phyloP scores from a whole-genome alignment of 2,329 filamentous ascomycete species.

The Ophiostoma australiae region DNA sequence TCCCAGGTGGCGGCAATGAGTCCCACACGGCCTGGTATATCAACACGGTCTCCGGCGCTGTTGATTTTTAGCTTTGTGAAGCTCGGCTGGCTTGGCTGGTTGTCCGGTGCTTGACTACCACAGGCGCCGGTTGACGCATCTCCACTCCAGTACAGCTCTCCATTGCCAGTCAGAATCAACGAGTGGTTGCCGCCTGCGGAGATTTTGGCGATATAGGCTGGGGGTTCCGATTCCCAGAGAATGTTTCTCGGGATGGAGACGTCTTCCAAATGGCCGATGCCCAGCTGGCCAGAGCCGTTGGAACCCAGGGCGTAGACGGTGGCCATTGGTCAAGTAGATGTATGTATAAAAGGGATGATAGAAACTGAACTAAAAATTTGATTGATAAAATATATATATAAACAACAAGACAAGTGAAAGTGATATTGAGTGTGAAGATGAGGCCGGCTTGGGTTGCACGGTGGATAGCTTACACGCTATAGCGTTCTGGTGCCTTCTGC shows the following conservation, averaged over 20 bases:
- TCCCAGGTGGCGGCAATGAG: slow-evolving; percentile 73
- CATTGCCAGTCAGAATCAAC: slow-evolving; percentile 58
- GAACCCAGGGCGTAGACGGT: slow-evolving; percentile 66
- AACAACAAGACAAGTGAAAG: not conserved
- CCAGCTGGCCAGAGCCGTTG: slow-evolving; percentile 71
- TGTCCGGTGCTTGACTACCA: slow-evolving; percentile 38
- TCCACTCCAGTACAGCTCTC: slow-evolving; percentile 61
- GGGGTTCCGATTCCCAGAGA: slow-evolving; percentile 42
- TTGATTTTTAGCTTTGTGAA: slow-evolving; percentile 38
- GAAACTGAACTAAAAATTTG: not conserved
- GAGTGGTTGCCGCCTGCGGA: slow-evolving; percentile 82
- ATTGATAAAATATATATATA: not conserved
- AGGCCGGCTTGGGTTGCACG: not conserved
- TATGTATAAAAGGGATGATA: not conserved
- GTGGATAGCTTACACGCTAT: slow-evolving; percentile 1
- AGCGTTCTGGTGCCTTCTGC: not conserved
- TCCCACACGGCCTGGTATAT: slow-evolving; percentile 31
- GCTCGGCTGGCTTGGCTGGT: slow-evolving; percentile 28
- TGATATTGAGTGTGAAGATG: not conserved
- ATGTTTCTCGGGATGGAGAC: slow-evolving; percentile 61
- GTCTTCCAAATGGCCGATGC: slow-evolving; percentile 65
- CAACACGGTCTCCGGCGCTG: slow-evolving; percentile 35
- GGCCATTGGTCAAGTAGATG: slow-evolving; percentile 37
- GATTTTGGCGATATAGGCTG: slow-evolving; percentile 38
- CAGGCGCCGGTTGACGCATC: slow-evolving; percentile 53